phyloP scores from a whole-genome alignment of 2,329 filamentous ascomycete species.

The Penicillium aurantiogriseum region DNA sequence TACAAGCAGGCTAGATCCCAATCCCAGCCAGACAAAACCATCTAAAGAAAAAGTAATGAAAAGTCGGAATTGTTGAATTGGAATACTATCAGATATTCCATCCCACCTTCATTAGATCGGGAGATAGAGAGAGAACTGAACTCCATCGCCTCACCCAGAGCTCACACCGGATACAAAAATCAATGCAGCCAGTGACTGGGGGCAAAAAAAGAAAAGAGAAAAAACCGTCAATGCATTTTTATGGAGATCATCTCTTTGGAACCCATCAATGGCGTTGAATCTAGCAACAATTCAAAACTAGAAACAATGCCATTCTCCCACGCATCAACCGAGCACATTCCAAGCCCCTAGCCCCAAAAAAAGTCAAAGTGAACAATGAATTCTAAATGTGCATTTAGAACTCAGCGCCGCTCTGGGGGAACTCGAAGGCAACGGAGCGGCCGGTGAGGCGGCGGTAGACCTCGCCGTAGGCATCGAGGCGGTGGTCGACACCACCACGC shows the following conservation, averaged over 20 bases:
- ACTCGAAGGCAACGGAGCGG: conserved; percentile 96
- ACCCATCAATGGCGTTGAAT: conserved; percentile 28
- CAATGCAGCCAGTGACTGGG: conserved; percentile 22
- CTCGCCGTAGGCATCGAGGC: conserved; percentile 98
- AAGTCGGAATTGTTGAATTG: conserved; percentile 28
- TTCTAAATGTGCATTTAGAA: conserved; percentile 60
- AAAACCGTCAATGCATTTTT: conserved; percentile 32
- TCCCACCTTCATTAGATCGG: conserved; percentile 27
- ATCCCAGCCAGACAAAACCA: neutral
- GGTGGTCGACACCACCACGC: conserved; percentile 98
- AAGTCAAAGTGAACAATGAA: conserved; percentile 24
- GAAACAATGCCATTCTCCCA: conserved; percentile 27
- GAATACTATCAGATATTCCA: conserved; percentile 30
- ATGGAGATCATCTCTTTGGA: conserved; percentile 23
- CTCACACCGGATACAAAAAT: conserved; percentile 18
- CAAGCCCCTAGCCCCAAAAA: conserved; percentile 22
- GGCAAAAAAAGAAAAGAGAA: conserved; percentile 28
- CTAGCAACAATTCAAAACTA: conserved; percentile 29
- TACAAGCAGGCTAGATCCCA: neutral
- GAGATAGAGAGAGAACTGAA: conserved; percentile 22
- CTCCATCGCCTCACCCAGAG: conserved; percentile 22
- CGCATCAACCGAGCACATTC: conserved; percentile 26
- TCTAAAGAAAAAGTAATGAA: conserved; percentile 10
- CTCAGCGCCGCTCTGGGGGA: conserved; percentile 82
- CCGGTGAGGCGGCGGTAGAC: conserved; percentile 98